Base-by-base conservation (phyloP, 1,284 basidiomycete genomes). In the Pascua sp. region DNA sequence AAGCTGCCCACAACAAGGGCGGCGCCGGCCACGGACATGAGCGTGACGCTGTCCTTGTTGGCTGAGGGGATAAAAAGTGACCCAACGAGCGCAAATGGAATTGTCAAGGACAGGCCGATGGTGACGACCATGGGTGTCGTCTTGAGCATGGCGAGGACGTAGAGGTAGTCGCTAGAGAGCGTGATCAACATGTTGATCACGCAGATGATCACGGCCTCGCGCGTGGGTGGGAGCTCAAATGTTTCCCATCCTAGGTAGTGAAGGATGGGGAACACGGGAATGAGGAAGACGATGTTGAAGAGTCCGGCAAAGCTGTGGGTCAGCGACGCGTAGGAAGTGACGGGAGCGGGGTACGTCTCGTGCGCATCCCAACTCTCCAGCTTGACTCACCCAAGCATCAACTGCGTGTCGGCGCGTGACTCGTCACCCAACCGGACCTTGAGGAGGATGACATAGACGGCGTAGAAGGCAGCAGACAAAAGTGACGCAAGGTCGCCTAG, bases 31-130 rank as follows among this genome's bases (percentile, higher is more conserved):
- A 83, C 78, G 18, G 88, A 77, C 18, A 81, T 66, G 8, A 83
- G 74, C n/a, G 86, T 80, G 55, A 86, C 81, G 5, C 66, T 62
- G 9, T 65, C 67, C 5, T 67, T 60, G 5, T 65, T 62, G 1
- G 65, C 63, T 5, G 64, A 66, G 4, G 71, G 71, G 7, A 77
- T 57, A 48, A 77, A 56, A 37, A 75, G 47, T 18, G 73, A 72
- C 15, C 72, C 73, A n/a, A 73, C 42, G 17, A 79, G 62, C 13
- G 77, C 73, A n/a, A 78, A 66, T 0, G 77, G 77, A 70, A 98
- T 96, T 0, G 96, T 98, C n/a, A 98, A 82, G 56, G 89, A 91
- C 16, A 98, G 82, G 15, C 96, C 95, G 57, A 98, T 82, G 0
- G 95, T 98, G 12, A 91, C 93, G 41, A 75, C 72, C 43, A 92